Conservation (phyloP, 345 rosid genomes). For the Trapa bicornis region DNA sequence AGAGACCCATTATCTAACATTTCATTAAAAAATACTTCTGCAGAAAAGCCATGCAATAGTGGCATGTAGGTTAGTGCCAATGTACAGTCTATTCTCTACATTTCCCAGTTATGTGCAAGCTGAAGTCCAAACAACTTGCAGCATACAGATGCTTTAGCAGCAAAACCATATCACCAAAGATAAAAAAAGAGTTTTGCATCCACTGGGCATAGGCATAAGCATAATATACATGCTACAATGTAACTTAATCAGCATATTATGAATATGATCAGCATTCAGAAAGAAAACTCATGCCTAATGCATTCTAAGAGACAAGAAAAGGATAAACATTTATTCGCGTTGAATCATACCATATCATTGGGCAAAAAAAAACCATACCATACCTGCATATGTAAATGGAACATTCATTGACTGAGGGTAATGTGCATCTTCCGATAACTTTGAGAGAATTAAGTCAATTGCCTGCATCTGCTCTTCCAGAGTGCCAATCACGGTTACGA, state of each 20-base stretch:
- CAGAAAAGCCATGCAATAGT: not conserved
- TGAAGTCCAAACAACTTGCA: not conserved
- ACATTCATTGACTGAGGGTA: conserved; percentile 69
- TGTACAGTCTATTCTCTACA: not conserved
- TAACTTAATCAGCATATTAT: not conserved
- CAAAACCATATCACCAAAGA: not conserved
- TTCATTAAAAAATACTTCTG: not conserved
- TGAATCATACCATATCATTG: conserved; percentile 25
- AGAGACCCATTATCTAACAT: not conserved
- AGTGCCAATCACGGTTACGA: conserved; percentile 82
- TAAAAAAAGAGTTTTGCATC: not conserved
- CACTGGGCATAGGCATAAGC: not conserved
- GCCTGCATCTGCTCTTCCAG: conserved; percentile 90
- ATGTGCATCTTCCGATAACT: conserved; percentile 78
- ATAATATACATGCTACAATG: not conserved
- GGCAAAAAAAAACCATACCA: conserved; percentile 1
- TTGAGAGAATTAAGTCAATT: conserved; percentile 68
- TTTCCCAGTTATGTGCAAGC: not conserved
- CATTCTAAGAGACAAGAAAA: not conserved
- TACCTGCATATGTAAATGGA: conserved; percentile 90
- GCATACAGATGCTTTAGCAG: not conserved
- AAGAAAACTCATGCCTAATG: not conserved
- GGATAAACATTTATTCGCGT: not conserved
- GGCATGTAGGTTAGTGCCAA: not conserved
- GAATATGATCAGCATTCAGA: not conserved